These are phyloP conservation scores for Colletotrichum magnum DNA, from an alignment of 2,329 filamentous ascomycete genomes.

Conservation along the genomic window DNA sequence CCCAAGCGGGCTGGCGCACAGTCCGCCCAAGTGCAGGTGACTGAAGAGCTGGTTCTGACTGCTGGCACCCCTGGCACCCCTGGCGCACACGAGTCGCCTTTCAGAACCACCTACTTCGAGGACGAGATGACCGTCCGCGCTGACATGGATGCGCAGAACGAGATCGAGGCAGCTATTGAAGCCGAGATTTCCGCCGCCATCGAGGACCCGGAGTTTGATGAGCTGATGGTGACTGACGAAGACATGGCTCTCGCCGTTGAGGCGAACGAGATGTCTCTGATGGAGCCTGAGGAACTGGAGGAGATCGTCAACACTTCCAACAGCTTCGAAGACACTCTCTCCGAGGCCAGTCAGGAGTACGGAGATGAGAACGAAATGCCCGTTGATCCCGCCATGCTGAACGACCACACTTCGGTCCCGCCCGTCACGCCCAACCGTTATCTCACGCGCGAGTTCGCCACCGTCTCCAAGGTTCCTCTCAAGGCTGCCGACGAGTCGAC, in stretches of 20 bases:
- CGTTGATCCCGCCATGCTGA: slow-evolving; percentile 63
- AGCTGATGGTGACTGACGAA: slow-evolving; percentile 65
- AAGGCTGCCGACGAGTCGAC: slow-evolving; percentile 76
- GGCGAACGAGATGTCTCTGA: slow-evolving; percentile 71
- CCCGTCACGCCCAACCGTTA: slow-evolving; percentile 71
- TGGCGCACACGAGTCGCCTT: slow-evolving; percentile 53
- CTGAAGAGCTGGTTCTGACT: background rate
- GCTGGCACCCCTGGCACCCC: slow-evolving; percentile 43
- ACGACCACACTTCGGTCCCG: slow-evolving; percentile 47
- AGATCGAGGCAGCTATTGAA: slow-evolving; percentile 53
- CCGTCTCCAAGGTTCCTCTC: slow-evolving; percentile 82
- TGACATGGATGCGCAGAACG: slow-evolving; percentile 50
- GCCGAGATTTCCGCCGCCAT: slow-evolving; percentile 48
- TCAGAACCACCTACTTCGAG: slow-evolving; percentile 70
- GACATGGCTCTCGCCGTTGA: slow-evolving; percentile 71
- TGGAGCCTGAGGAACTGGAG: slow-evolving; percentile 60
- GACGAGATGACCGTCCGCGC: slow-evolving; percentile 69
- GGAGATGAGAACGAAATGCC: slow-evolving; percentile 76
- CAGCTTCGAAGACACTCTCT: slow-evolving; percentile 63
- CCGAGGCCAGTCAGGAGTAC: slow-evolving; percentile 76
- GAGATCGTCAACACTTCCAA: slow-evolving; percentile 48
- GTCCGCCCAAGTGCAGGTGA: background rate
- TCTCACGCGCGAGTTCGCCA: slow-evolving; percentile 73
- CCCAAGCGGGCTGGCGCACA: slow-evolving; percentile 27
- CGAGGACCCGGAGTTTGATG: slow-evolving; percentile 57